phyloP scores from a whole-genome alignment of 805 yeast species.

The Metschnikowia sp. region DNA sequence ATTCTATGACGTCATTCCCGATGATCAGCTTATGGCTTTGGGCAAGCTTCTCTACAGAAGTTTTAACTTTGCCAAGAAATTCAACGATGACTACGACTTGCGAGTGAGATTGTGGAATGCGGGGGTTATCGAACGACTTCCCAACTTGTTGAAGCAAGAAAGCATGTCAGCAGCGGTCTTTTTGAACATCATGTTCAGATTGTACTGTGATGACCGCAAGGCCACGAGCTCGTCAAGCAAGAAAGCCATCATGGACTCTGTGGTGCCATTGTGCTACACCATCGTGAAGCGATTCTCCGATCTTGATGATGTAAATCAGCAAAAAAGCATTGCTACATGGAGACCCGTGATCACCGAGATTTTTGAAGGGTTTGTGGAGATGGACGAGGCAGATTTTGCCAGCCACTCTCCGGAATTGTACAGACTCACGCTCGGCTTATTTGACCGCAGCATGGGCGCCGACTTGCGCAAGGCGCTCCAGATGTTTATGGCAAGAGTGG shows the following conservation, averaged over 20 bases:
- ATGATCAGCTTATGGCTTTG: slow-evolving; percentile 55
- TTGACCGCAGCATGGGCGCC: slow-evolving; percentile 57
- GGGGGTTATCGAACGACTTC: slow-evolving; percentile 87
- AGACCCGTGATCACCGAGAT: slow-evolving; percentile 90
- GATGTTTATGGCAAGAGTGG: slow-evolving; percentile 53
- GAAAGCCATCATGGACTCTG: slow-evolving; percentile 47
- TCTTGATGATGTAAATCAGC: slow-evolving; percentile 75
- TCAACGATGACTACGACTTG: slow-evolving; percentile 84
- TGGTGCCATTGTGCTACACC: slow-evolving; percentile 63
- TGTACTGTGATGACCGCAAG: slow-evolving; percentile 66
- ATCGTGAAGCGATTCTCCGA: slow-evolving; percentile 68
- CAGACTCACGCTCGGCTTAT: slow-evolving; percentile 52
- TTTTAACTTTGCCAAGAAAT: slow-evolving; percentile 78
- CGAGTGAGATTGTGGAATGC: slow-evolving; percentile 88
- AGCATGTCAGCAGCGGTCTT: slow-evolving; percentile 85
- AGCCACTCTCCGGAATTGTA: slow-evolving; percentile 59
- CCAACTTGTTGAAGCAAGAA: slow-evolving; percentile 89
- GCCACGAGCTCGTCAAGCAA: slow-evolving; percentile 44
- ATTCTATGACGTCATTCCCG: slow-evolving; percentile 70
- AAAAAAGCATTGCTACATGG: slow-evolving; percentile 80
- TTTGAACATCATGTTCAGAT: slow-evolving; percentile 72
- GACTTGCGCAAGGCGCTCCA: slow-evolving; percentile 62
- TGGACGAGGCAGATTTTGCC: slow-evolving; percentile 70
- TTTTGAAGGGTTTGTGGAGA: slow-evolving; percentile 72
- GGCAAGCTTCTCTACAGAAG: slow-evolving; percentile 62